A percentile compares a stretch with the other conserved stretches of the same genome.
Evolutionary conservation across 176 grass and related monocot genomes (phyloP).

Genomic region (Oryza nivara): DNA sequence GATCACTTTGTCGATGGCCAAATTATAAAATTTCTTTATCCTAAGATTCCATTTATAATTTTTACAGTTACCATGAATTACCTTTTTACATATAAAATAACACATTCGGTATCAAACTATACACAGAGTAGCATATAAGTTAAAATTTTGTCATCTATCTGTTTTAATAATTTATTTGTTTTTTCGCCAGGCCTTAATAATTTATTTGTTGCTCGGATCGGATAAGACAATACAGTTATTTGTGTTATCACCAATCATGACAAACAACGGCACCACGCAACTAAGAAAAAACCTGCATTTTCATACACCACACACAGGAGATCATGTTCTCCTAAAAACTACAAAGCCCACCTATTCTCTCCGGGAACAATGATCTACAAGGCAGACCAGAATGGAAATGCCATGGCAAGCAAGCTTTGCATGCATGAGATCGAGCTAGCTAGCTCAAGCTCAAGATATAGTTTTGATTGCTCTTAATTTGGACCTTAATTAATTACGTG

Average conservation of each 20-base stretch:
- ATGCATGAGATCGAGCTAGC: conserved; percentile 8
- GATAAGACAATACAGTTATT: conserved; percentile 30
- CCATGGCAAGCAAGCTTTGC: conserved; percentile 26
- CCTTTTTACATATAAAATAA: too few relatives aligned
- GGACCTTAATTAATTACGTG: not conserved
- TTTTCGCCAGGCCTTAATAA: too few relatives aligned
- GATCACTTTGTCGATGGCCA: too few relatives aligned
- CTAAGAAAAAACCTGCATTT: not conserved
- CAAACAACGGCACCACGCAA: not conserved
- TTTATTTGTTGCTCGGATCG: not conserved
- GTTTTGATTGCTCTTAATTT: not conserved
- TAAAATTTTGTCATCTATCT: too few relatives aligned
- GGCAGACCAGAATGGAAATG: conserved; percentile 25
- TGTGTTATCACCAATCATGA: conserved; percentile 42
- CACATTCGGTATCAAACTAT: too few relatives aligned
- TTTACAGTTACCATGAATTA: too few relatives aligned
- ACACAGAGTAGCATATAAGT: too few relatives aligned
- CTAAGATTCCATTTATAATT: too few relatives aligned
- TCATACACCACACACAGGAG: not conserved
- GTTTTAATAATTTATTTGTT: not conserved
- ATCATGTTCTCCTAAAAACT: not conserved
- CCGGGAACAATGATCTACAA: conserved; percentile 7
- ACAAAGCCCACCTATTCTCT: conserved; percentile 27
- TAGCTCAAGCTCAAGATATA: not conserved
- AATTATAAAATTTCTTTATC: too few relatives aligned